Conservation (phyloP, 352 stramenopile genomes). For the Phytophthora colocasiae region DNA sequence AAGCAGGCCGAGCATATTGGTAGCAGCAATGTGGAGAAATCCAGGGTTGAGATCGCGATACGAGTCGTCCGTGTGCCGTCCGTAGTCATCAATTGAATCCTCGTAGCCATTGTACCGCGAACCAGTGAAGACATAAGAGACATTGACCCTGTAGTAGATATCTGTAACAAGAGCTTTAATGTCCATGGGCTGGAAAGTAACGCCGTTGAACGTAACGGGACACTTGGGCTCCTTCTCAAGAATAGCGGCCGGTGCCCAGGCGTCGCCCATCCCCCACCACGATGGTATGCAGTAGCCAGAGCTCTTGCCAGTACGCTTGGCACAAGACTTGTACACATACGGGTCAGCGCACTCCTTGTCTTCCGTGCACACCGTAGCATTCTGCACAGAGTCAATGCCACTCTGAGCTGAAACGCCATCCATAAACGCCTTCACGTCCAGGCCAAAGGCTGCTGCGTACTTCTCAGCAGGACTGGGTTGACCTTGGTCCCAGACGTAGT, state of each 20-base stretch:
- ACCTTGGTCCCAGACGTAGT: slow-evolving; percentile 40
- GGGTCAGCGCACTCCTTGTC: slow-evolving; percentile 19
- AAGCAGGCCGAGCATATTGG: slow-evolving; percentile 43
- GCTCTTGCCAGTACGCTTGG: slow-evolving; percentile 20
- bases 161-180: slow-evolving; percentile 44
- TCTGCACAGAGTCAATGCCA: slow-evolving; percentile 32
- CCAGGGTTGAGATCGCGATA: slow-evolving; percentile 49
- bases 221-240: slow-evolving; percentile 42
- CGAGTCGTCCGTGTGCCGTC: slow-evolving; percentile 31
- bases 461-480: slow-evolving; percentile 44
- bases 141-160: slow-evolving; percentile 28
- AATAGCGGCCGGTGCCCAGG: slow-evolving; percentile 34
- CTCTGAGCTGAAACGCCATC: slow-evolving; percentile 34
- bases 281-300: slow-evolving; percentile 36
- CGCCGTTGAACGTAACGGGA: slow-evolving; percentile 37
- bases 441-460: slow-evolving; percentile 45
- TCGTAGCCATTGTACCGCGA: slow-evolving; percentile 26
- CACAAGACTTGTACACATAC: slow-evolving; percentile 25
- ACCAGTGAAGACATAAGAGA: slow-evolving; percentile 7
- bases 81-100: slow-evolving; percentile 39
- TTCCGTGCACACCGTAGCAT: slow-evolving; percentile 9
- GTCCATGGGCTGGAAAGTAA: slow-evolving; percentile 47
- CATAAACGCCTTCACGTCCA: slow-evolving; percentile 42
- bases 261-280: slow-evolving; percentile 45
- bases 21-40: slow-evolving; percentile 44